Evolutionary conservation across 176 grass and related monocot genomes (phyloP), one percentile per base, ranked within the genome.

Genomic region (Carex kokanica): DNA sequence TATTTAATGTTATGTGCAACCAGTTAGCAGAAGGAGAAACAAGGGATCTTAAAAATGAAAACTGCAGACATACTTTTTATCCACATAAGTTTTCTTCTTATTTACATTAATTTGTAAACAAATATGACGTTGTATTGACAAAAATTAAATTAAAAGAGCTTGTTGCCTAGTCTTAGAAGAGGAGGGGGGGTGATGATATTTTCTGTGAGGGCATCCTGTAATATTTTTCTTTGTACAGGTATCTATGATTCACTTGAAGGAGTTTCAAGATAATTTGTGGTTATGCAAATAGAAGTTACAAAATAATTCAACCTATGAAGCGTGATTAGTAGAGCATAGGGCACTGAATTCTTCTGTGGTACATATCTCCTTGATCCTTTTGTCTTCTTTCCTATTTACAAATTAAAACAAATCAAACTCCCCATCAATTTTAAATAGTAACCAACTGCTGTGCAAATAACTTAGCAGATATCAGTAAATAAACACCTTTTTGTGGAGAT

Each of bases 321-420:
- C n/a, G 92, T 93, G 65, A 98, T 90, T 74, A 94, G 32, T 79
- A 94, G 81, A 5, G 95, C 92, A 10, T 98, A 94, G 27, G 95
- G 64, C 67, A 86, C 92, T 68, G 86, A 86, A 77, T 98, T 93
- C 83, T 91, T 90, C 62, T 75, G 74, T 68, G 95, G 95, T 58
- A 91, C 56, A 79, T 98, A 98, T 63, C 82, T 41, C 58, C 88
- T 94, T 65, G 51, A 20, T 55, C 47, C 86, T 56, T 43, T 92
- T 29, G 83, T 25, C 84, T 93, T 91, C 90, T 94, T 98, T 59
- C 84, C 90, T 94, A 64, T 59, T 65, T 45, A 84, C 75, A 84
- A 20, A 13, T 81, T 81, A 65, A 58, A 75, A 58, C 6, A 84
- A 40, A 20, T 77, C 36, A 20, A 24, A 24, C 54, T 65, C 67